Conservation (phyloP, 2,329 filamentous ascomycete genomes). For the Thielaviopsis punctulata region DNA sequence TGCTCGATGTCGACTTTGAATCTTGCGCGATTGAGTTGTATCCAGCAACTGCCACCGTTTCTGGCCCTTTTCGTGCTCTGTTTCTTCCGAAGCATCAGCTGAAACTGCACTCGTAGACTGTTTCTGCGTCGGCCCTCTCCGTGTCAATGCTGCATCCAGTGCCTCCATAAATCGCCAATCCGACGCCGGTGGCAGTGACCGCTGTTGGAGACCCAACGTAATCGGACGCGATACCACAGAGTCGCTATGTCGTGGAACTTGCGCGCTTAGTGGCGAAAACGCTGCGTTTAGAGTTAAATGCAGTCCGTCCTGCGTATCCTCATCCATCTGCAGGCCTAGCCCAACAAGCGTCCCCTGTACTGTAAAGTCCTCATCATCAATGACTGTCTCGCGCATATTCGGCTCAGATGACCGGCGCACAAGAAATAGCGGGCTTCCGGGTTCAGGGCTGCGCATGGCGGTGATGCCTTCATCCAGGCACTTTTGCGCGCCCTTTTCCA, state of each 20-base stretch:
- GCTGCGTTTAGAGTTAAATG: not conserved
- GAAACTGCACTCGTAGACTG: not conserved
- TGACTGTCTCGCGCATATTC: not conserved
- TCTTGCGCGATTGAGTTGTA: not conserved
- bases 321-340: not conserved
- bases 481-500: constrained; percentile 35
- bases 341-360: not conserved
- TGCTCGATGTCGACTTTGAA: not conserved
- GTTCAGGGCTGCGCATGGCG: constrained; percentile 3
- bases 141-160: not conserved
- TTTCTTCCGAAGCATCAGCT: not conserved
- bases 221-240: not conserved
- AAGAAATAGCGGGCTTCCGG: constrained; percentile 14
- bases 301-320: not conserved
- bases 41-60: not conserved
- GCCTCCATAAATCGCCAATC: not conserved
- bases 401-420: constrained; percentile 3
- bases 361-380: not conserved
- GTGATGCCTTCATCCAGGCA: constrained; percentile 36
- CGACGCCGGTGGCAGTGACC: not conserved
- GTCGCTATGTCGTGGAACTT: not conserved
- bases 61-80: not conserved
- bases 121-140: not conserved
- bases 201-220: not conserved
- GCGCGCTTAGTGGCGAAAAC: not conserved